Evolutionary conservation across 305 asterid genomes (phyloP), one percentile per base, ranked within the genome.

Genomic region (Salvia sclarea): DNA sequence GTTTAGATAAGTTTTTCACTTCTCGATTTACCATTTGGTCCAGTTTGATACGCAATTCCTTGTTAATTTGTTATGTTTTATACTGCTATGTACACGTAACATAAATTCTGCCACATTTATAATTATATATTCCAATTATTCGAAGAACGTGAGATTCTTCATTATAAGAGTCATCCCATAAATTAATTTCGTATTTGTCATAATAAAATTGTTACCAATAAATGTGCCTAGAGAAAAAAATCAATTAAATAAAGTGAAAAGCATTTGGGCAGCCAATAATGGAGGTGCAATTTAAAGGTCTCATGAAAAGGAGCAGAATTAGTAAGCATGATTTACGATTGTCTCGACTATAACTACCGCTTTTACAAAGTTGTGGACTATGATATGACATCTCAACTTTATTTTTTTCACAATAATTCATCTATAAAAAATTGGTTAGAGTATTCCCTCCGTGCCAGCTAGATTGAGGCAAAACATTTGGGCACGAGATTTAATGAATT

Each of bases 301-400:
- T 50, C 64, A 63, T 41, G 30, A 50, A 63, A 60, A 76, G 64
- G 58, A 62, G 40, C 66, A 72, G 13, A 56, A 63, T 77, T 54
- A 72, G 73, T 62, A 61, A 33, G 58, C 69, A 63, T 75, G 52
- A 56, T 49, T 69, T 41, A 14, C 33, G 52, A 22, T 30, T 60
- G 56, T 54, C 71, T 70, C 72, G 13, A 72, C 30, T 57, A 21
- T n/a, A 76, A 69, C 4, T 45, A 38, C 44, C 11, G 44, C 14
- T 38, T 25, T 10, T 38, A 38, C 44, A 38, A 38, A 38, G 2
- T 38, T 38, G 44, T 38, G 44, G 44, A 61, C 13, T 24, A 17
- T 0, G 71, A 75, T 63, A 18, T 25, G 68, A 75, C 67, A 18
- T 25, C 60, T 44, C 65, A 70, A 47, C 65, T 59, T 41, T 21